Evolutionary conservation across 331 rosid genomes (phyloP), one percentile per base, ranked within the genome.

Genomic region (Phaseolus coccineus): DNA sequence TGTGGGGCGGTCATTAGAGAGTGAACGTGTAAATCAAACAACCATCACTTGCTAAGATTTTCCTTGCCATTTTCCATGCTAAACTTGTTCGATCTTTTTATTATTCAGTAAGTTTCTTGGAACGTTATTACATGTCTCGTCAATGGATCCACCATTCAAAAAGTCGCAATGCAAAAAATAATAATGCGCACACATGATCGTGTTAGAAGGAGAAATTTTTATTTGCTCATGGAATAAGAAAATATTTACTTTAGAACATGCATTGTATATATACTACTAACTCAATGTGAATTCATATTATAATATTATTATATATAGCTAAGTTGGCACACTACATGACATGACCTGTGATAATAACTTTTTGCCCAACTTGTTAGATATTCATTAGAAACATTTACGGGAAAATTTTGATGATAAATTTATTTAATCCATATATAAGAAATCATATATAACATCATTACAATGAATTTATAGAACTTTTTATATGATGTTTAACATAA

Each of bases 11-110:
- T 76, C 2, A 64, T 80, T 68, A 68, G 42, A 62, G 71, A 56
- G 52, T 13, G 76, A 75, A 80, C 74, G 53, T 25, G 80, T 72
- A 33, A 71, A 74, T 19, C 53, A 58, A 52, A 63, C 48, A 79
- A 28, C 80, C 19, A 66, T 46, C 22, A 48, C 33, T 14, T 59
- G 9, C 28, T 4, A 42, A 40, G 69, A 70, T 40, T 52, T 68
- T 61, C 16, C 57, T 63, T 62, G 72, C 31, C 71, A 14, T 48
- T 75, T 46, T 16, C 8, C 19, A 57, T 40, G 5, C 5, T 44
- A 9, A 39, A 40, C 30, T 55, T 55, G 13, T 12, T 73, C 7
- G 4, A 44, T 37, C 4, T 19, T 16, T 51, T 13, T 19, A 35
- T 35, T 53, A 11, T 72, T 37, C 53, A 19, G 6, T 12, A 6